Percentiles rank a stretch among this genome's conserved stretches.
These are phyloP conservation scores for Vanrija sp. DNA, from an alignment of 1,284 basidiomycete species.

Conservation along the genomic window DNA sequence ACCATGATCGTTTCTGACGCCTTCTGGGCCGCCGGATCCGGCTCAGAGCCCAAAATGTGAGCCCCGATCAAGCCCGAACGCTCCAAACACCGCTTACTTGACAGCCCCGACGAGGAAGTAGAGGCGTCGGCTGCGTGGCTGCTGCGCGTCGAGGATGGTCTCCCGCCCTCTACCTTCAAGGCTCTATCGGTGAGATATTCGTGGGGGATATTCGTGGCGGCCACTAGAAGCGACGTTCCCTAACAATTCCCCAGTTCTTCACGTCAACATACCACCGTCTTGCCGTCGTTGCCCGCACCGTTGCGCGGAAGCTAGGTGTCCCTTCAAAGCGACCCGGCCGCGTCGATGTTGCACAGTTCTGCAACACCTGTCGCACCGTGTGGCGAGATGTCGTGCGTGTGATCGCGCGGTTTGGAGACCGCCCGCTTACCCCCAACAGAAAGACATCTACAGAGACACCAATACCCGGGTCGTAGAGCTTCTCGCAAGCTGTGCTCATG, in stretches of 20 bases:
- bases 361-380: conserved; percentile 10
- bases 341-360: conserved; percentile 23
- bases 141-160: conserved; percentile 9
- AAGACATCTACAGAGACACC: conserved; percentile 12
- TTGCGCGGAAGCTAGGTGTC: conserved; percentile 20
- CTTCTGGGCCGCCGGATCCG: conserved; percentile 28
- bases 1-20: conserved; percentile 29
- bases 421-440: conserved; percentile 3
- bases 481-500: conserved; percentile 12
- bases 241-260: conserved; percentile 14
- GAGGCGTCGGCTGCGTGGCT: conserved; percentile 26
- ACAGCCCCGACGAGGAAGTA: conserved; percentile 26
- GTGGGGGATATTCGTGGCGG: neutral
- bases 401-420: neutral
- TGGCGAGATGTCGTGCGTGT: conserved; percentile 26
- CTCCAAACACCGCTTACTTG: neutral
- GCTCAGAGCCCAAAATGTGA: conserved; percentile 28
- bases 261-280: conserved; percentile 21
- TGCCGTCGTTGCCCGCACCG: conserved; percentile 14
- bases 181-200: conserved; percentile 1
- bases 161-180: conserved; percentile 20
- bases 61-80: neutral
- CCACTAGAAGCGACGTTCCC: too few species aligned
- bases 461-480: conserved; percentile 7
- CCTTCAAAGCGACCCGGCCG: conserved; percentile 22